These are phyloP conservation scores for Stephania yunnanensis DNA, from an alignment of 164 flowering plant genomes.

Conservation along the genomic window DNA sequence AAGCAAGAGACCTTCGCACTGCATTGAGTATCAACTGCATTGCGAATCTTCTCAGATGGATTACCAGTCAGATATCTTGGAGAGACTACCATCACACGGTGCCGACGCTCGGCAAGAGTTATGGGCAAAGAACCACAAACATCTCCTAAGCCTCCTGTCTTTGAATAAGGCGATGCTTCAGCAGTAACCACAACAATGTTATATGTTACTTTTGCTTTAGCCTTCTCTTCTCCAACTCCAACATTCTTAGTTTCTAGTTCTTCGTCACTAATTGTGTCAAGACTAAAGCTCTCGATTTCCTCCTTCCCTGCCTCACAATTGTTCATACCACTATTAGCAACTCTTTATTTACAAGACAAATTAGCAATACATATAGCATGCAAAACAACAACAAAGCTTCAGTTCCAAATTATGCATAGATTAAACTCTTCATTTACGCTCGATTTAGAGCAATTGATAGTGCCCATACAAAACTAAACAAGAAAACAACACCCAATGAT, in stretches of 20 bases:
- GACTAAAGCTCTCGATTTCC: conserved; percentile 7
- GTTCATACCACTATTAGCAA: background rate
- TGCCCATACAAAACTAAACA: no score
- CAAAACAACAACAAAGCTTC: background rate
- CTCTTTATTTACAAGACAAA: background rate
- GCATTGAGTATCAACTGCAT: conserved; percentile 42
- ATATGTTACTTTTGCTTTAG: conserved; percentile 29
- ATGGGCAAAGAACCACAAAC: conserved; percentile 96
- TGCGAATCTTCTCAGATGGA: conserved; percentile 39
- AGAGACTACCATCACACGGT: conserved; percentile 91
- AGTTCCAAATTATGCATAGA: no score
- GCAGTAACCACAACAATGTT: conserved; percentile 76
- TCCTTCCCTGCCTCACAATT: conserved; percentile 8
- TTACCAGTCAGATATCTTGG: conserved; percentile 74
- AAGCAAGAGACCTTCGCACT: conserved; percentile 54
- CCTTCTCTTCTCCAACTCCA: conserved; percentile 26
- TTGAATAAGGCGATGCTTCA: conserved; percentile 92
- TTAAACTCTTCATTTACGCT: no score
- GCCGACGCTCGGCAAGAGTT: conserved; percentile 76
- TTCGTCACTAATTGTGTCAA: background rate
- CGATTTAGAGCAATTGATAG: no score
- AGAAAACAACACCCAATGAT: background rate
- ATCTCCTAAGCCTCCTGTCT: conserved; percentile 96
- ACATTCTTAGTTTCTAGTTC: conserved; percentile 20
- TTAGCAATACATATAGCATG: background rate